These are phyloP conservation scores for Clitopilus hobsonii DNA, from an alignment of 768 basidiomycete species.

Conservation along the genomic window DNA sequence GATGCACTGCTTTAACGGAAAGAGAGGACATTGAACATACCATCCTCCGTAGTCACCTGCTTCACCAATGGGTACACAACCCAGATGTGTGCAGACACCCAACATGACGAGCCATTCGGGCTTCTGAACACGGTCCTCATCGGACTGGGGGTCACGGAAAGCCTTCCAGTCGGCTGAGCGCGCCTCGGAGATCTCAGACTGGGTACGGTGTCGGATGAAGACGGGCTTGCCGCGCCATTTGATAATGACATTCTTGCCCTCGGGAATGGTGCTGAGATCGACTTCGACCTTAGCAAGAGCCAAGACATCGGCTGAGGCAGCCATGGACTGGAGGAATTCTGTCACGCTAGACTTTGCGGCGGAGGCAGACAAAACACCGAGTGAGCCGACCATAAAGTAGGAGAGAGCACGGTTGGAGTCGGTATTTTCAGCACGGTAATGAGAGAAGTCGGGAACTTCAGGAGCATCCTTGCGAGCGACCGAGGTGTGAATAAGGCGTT, in stretches of 20 bases:
- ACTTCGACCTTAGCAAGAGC: constrained; percentile 98
- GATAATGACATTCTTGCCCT: constrained; percentile 96
- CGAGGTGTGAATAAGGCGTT: constrained; percentile 77
- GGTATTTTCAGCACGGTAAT: constrained; percentile 70
- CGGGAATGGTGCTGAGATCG: constrained; percentile 83
- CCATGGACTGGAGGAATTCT: constrained; percentile 94
- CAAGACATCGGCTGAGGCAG: constrained; percentile 95
- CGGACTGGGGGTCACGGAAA: constrained; percentile 88
- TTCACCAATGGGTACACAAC: constrained; percentile 98
- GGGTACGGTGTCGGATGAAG: constrained; percentile 95
- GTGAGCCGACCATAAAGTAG: constrained; percentile 87
- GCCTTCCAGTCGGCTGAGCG: constrained; percentile 77
- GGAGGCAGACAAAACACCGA: constrained; percentile 92
- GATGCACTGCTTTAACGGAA: background rate
- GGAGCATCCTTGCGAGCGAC: constrained; percentile 63
- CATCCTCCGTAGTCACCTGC: constrained; percentile 97
- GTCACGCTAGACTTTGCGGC: constrained; percentile 91
- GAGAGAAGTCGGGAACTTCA: constrained; percentile 83
- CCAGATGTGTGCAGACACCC: constrained; percentile 94
- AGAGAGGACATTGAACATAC: constrained; percentile 36
- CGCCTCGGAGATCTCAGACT: constrained; percentile 90
- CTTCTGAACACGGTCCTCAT: constrained; percentile 85
- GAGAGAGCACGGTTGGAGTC: constrained; percentile 70
- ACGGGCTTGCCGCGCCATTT: constrained; percentile 99
- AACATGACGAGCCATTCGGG: constrained; percentile 96